Percentiles rank a stretch among this genome's conserved stretches.
Conservation (phyloP, 179 eudicot genomes). For the Beta corolliflora region DNA sequence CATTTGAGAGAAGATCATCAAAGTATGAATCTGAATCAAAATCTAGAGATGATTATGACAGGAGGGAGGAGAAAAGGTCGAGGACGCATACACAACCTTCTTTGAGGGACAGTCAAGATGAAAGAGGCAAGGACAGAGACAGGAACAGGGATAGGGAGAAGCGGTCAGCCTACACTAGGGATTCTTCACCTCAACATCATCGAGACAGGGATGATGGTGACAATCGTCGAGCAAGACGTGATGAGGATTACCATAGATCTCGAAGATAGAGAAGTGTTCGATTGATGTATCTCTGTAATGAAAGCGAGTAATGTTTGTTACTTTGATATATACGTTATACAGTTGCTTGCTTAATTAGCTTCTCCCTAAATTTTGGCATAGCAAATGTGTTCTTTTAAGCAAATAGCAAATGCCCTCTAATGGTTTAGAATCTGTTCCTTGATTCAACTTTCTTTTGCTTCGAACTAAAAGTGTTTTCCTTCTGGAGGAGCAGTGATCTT, state of each 20-base stretch:
- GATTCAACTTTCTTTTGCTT: background rate
- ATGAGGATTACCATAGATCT: conserved; percentile 32
- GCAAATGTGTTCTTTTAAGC: background rate
- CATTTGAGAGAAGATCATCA: conserved; percentile 39
- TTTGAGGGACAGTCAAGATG: conserved; percentile 36
- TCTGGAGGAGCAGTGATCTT: background rate
- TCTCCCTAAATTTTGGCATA: background rate
- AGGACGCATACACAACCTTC: conserved; percentile 41
- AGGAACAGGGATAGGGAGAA: conserved; percentile 26
- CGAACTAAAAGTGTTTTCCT: background rate
- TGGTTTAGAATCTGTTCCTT: background rate
- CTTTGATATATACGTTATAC: background rate
- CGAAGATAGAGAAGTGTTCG: conserved; percentile 13
- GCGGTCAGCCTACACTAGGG: conserved; percentile 27
- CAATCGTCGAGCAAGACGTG: conserved; percentile 18
- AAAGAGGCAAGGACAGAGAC: conserved; percentile 26
- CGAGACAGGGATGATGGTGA: conserved; percentile 21
- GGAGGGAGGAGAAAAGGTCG: conserved; percentile 58
- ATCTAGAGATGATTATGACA: conserved; percentile 47
- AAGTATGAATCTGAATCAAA: conserved; percentile 44
- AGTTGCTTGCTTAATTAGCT: background rate
- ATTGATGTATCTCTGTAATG: background rate
- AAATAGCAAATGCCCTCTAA: background rate
- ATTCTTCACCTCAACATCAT: conserved; percentile 28
- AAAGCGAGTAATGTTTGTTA: background rate